Conservation (phyloP, 2,329 filamentous ascomycete genomes). For the Neospermospora avenae region DNA sequence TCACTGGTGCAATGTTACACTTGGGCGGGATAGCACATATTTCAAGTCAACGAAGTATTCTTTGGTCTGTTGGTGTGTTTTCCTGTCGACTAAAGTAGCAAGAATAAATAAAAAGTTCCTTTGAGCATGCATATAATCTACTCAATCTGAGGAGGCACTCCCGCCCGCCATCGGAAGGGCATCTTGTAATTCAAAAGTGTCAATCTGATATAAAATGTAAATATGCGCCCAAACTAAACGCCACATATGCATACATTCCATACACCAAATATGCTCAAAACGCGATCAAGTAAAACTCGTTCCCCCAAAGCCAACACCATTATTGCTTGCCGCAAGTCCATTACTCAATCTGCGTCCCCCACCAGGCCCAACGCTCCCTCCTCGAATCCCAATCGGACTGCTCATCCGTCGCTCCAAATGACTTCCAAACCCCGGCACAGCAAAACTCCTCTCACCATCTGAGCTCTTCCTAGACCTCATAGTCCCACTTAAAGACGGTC, state of each 20-base stretch:
- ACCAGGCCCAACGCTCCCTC: conserved; percentile 32
- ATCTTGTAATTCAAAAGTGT: no score
- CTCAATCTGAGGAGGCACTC: no score
- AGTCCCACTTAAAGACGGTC: conserved; percentile 3
- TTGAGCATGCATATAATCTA: no score
- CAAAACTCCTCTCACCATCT: conserved; percentile 6
- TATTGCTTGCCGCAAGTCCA: conserved; percentile 32
- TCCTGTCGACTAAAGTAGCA: no score
- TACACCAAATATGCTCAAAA: background rate
- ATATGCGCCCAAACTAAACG: background rate
- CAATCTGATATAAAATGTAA: background rate
- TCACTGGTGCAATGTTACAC: no score
- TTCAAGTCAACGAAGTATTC: no score
- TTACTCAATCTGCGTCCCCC: conserved; percentile 34
- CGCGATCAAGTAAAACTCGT: conserved; percentile 29
- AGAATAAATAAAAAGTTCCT: no score
- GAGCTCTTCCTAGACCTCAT: background rate
- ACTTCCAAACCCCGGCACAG: background rate
- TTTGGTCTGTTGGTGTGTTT: no score
- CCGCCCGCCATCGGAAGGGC: no score
- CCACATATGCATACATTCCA: background rate
- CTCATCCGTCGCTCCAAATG: conserved; percentile 28
- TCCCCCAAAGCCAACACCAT: conserved; percentile 33
- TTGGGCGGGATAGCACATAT: no score
- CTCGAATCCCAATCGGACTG: conserved; percentile 31